A percentile compares a stretch with the other conserved stretches of the same genome.
phyloP scores from a whole-genome alignment of 345 rosid species.

The Cardiospermum halicacabum region DNA sequence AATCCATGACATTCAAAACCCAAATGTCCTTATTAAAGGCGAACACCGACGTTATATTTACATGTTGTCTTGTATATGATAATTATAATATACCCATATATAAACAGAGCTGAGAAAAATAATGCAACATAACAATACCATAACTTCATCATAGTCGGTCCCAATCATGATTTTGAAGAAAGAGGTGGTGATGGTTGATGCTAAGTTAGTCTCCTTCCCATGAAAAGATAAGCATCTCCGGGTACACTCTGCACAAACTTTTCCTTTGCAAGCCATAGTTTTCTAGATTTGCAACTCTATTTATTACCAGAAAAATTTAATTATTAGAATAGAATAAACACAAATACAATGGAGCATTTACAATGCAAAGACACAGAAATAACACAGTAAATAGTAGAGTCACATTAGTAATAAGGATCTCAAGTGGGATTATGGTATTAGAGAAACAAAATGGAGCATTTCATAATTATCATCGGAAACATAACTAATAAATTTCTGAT shows the following conservation, averaged over 20 bases:
- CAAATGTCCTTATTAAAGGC: too few species aligned
- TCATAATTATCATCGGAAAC: too few species aligned
- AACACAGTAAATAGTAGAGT: too few species aligned
- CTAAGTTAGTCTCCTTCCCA: conserved; percentile 3
- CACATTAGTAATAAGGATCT: too few species aligned
- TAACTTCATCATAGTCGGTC: conserved; percentile 11
- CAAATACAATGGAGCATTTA: too few species aligned
- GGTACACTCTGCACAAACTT: conserved; percentile 27
- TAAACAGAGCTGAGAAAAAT: neutral
- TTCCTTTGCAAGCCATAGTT: conserved; percentile 16
- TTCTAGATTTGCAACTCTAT: neutral
- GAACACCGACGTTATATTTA: too few species aligned
- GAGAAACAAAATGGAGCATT: too few species aligned
- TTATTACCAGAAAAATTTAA: neutral
- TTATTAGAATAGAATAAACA: neutral
- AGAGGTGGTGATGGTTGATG: conserved; percentile 18
- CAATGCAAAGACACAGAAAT: neutral
- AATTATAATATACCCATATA: neutral
- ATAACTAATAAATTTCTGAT: too few species aligned
- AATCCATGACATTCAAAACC: too few species aligned
- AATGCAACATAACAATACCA: conserved; percentile 23
- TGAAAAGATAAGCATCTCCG: conserved; percentile 24
- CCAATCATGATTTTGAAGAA: conserved; percentile 43
- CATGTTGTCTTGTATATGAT: too few species aligned
- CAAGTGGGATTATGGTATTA: too few species aligned